Base-by-base conservation (phyloP, 352 stramenopile genomes). In the Pythium phragmitis region DNA sequence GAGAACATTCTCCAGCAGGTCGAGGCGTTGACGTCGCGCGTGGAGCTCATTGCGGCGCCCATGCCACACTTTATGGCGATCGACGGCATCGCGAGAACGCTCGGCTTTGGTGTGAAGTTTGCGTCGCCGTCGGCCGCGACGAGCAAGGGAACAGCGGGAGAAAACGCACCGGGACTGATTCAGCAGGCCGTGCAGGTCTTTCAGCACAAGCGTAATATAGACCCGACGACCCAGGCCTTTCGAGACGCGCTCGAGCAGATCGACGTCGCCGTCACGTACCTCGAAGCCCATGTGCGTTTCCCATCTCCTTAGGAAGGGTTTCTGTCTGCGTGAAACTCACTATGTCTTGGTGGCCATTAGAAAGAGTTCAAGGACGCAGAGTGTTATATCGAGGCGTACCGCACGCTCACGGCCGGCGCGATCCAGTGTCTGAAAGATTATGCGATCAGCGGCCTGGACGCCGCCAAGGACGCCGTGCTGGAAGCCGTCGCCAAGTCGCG, bases 31-130 rank as follows among this genome's bases (percentile, higher is more conserved):
- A 79, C 84, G 34, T 72, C 69, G 21, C 83, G 83, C 43, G 76
- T 92, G 17, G 74, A 78, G n/a, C 71, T 76, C 13, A 81, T 94
- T 51, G 80, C 77, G 0, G 67, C 74, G 16, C 82, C 82, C 17
- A 74, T 94, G 76, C 84, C 86, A 58, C 73, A 91, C 63, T 94
- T 94, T 56, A 74, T 78, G 14, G 80, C 76, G 26, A 82, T 94
- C 45, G 79, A 89, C 23, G 59, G 55, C 7, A 68, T 85, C 4
- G 83, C 83, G 4, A 67, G 77, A 41, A 72, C 76, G 43, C 65
- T 92, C 12, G 83, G 83, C 59, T 92, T 88, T 52, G 79, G 78
- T 21, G 80, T 89, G 45, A 88, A 87, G 71, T 89, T 88, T 42
- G 79, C 79, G 16, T 45, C 75, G 9, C 76, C 84, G 34, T 39